Evolutionary conservation across 169 alveolate genomes (phyloP).

Genomic region (Theileria equi): DNA sequence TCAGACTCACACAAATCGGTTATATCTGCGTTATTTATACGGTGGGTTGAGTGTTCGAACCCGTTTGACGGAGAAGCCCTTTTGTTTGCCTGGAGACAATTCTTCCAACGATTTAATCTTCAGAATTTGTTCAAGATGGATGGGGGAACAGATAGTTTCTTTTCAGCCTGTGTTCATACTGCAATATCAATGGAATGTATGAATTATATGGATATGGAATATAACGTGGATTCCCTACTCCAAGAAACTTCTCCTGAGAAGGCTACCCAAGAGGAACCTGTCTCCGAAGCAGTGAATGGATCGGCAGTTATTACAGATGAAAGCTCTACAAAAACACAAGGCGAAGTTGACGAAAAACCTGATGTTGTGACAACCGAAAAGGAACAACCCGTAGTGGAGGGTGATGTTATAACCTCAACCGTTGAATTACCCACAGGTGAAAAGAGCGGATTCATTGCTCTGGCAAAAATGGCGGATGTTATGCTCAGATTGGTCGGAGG

Average conservation of each 20-base stretch:
- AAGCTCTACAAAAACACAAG: slow-evolving; percentile 19
- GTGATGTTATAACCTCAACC: neutral
- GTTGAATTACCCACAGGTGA: neutral
- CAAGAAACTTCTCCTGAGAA: too few relatives aligned
- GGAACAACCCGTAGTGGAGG: neutral
- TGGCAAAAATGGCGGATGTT: slow-evolving; percentile 80
- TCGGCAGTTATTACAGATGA: too few relatives aligned
- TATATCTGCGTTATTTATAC: slow-evolving; percentile 57
- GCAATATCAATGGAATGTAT: slow-evolving; percentile 63
- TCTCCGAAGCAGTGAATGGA: too few relatives aligned
- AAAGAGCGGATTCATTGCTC: slow-evolving; percentile 51
- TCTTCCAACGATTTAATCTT: slow-evolving; percentile 81
- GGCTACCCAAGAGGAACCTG: too few relatives aligned
- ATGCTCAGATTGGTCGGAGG: slow-evolving; percentile 84
- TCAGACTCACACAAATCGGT: slow-evolving; percentile 69
- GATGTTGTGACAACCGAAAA: neutral
- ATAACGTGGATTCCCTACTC: too few relatives aligned
- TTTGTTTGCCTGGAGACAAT: slow-evolving; percentile 67
- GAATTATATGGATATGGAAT: too few relatives aligned
- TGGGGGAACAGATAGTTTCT: slow-evolving; percentile 82
- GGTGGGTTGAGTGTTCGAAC: slow-evolving; percentile 70
- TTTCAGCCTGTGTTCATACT: slow-evolving; percentile 79
- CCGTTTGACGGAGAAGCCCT: slow-evolving; percentile 62
- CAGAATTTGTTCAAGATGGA: slow-evolving; percentile 85
- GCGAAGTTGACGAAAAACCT: neutral